Base-by-base conservation (phyloP, 2,329 filamentous ascomycete species). In the Apiospora phragmitis region DNA sequence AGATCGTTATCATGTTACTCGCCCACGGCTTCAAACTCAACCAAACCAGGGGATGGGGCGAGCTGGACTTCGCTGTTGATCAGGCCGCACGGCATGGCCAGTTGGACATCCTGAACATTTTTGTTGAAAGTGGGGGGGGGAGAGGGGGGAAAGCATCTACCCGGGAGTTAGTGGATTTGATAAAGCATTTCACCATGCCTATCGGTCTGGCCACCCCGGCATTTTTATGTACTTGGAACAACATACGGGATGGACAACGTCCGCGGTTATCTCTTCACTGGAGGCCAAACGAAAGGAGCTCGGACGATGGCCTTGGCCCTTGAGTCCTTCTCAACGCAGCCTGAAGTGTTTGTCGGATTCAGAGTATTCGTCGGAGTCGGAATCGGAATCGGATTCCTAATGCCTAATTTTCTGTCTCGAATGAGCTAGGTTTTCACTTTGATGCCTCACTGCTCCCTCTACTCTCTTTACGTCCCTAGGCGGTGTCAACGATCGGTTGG, bases 151-250 rank as follows among this genome's bases (percentile, higher is more conserved):
- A 26, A 67, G 65, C 24, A 29, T 32, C 0, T 32, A 45, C 24
- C 65, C 38, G 2, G 43, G 43, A 3, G 3, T 45, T 1, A 67
- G 38, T 5, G 43, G 26, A 3, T 67, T 45, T 21, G 65, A 67
- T 14, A 21, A 12, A 1, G 38, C 41, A 0, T 67, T 67, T 6
- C 21, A 18, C 4, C 0, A 21, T 11, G 24, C 18, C 2, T n/a
- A 67, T n/a, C 0, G 1, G 1, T 0, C 5, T 4, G 12, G 9
- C 3, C 12, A 67, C 2, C 4, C 1, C 5, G 65, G 65, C 14
- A 29, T 45, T 12, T 3, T 45, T 1, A 45, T 21, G 41, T 45
- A 18, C 7, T 4, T 45, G 14, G 65, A 67, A 18, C 38, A 29
- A 4, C n/a, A 45, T 29, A 45, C 65, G 2, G 65, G 41, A 29